Evolutionary conservation across 495 filamentous ascomycete genomes (phyloP), one percentile per base, ranked within the genome.

Genomic region (Jackrogersella minutella): DNA sequence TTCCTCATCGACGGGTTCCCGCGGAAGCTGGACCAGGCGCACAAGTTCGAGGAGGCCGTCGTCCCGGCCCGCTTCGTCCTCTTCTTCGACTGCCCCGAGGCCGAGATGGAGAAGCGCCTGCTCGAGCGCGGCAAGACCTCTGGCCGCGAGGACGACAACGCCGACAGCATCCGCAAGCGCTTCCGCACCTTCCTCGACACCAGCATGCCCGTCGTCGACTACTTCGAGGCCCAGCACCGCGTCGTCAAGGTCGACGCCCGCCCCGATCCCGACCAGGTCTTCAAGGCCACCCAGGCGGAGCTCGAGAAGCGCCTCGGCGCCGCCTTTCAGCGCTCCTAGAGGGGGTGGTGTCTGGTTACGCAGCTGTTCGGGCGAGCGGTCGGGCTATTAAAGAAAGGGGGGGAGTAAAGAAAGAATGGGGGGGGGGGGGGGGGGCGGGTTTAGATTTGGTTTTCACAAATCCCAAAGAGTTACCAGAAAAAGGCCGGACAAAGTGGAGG

Each of bases 1-100:
- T 97, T 97, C 82, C 80, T 98, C 68, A 91, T 98, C 68, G 94
- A 98, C 76, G 90, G 94, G 1, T 99, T 99, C 83, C 95, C 95
- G 19, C 87, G 95, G 49, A 93, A 99, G 79, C 91, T 98, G 78
- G 94, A 97, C 83, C 95, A 99, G 84, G 95, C 95, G 4, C 71
- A 91, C 47, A 91, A 91, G 78, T 99, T 99, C 70, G 95, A 99
- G 81, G 83, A 90, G 74, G 86, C 89, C 5, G 96, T 99, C 41
- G 93, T 91, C 68, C 88, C 87, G 3, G 90, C 89, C 3, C 81
- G 83, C 68, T 87, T 97, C 73, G 93, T 93, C 8, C 83, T 99
- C 33, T 99, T 98, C 81, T 90, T 92, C 74, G 91, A 96, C 76
- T 96, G 91, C 71, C 88, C 92, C 2, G 94, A 97, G 80, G 85